A percentile compares a stretch with the other conserved stretches of the same genome.
phyloP scores from a whole-genome alignment of 306 rosid species.

The barrel medic (Medicago truncatula) region DNA sequence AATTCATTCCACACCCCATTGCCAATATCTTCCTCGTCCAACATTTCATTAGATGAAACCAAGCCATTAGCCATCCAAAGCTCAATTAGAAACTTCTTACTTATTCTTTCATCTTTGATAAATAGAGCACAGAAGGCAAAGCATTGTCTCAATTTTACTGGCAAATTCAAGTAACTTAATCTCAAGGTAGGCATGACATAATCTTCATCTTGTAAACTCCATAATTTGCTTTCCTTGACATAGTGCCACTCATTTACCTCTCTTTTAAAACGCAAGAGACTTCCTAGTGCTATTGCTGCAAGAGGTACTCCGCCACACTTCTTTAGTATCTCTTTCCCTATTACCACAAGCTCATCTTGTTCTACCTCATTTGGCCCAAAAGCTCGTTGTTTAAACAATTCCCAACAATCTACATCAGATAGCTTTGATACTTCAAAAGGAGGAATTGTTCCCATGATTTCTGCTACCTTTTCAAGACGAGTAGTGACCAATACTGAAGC shows the following conservation, averaged over 20 bases:
- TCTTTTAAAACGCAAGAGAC: constrained; percentile 31
- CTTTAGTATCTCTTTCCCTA: constrained; percentile 8
- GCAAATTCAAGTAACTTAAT: constrained; percentile 14
- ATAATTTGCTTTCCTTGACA: constrained; percentile 17
- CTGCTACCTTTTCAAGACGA: constrained; percentile 26
- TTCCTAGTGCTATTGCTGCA: constrained; percentile 34
- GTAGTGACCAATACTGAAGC: constrained; percentile 25
- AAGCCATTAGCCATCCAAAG: constrained; percentile 29
- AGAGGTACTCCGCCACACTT: constrained; percentile 36
- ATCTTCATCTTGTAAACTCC: constrained; percentile 13
- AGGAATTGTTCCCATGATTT: constrained; percentile 29
- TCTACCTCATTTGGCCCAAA: constrained; percentile 5
- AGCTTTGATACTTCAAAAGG: not conserved
- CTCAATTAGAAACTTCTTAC: not conserved
- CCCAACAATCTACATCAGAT: not conserved
- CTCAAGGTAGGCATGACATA: constrained; percentile 7
- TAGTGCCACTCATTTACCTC: not conserved
- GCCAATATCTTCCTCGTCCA: constrained; percentile 30
- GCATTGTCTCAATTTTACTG: constrained; percentile 14
- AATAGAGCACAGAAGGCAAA: constrained; percentile 36
- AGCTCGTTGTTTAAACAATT: constrained; percentile 19
- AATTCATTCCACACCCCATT: constrained; percentile 17
- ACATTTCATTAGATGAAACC: not conserved
- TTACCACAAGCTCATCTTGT: not conserved
- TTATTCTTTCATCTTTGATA: constrained; percentile 2